Percentiles rank a stretch among this genome's conserved stretches.
These are phyloP conservation scores for Dichomitus squalens DNA, from an alignment of 1,284 basidiomycete species.

Conservation along the genomic window DNA sequence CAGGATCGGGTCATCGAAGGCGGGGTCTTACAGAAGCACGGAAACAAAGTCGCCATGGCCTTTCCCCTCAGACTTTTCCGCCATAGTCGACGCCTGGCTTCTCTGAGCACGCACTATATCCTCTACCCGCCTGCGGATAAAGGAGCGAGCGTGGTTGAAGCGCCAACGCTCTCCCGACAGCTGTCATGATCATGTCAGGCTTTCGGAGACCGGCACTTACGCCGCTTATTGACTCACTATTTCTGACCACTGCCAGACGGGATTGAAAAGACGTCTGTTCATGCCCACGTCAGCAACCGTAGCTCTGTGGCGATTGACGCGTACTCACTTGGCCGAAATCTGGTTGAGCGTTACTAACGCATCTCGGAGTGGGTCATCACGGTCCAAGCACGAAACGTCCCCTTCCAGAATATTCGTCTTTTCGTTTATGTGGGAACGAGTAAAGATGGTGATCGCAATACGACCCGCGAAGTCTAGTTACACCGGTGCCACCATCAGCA, in stretches of 20 bases:
- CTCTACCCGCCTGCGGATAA: slow-evolving; percentile 4
- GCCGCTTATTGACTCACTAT: slow-evolving; percentile 18
- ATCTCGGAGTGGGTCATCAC: slow-evolving; percentile 10
- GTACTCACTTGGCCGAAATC: slow-evolving; percentile 16
- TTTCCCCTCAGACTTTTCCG: slow-evolving; percentile 28
- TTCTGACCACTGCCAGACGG: slow-evolving; percentile 24
- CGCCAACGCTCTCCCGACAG: slow-evolving; percentile 4
- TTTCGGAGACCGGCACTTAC: slow-evolving; percentile 12
- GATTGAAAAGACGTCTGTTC: slow-evolving; percentile 25
- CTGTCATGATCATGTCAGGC: slow-evolving; percentile 12
- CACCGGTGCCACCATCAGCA: too few species aligned
- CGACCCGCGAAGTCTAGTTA: slow-evolving; percentile 22
- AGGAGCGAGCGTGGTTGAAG: slow-evolving; percentile 8
- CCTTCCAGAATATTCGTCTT: slow-evolving; percentile 10
- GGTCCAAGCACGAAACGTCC: slow-evolving; percentile 14
- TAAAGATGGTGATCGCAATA: slow-evolving; percentile 21
- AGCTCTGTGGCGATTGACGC: background rate
- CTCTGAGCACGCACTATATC: slow-evolving; percentile 5
- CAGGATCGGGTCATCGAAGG: slow-evolving; percentile 11
- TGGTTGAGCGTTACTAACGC: slow-evolving; percentile 11
- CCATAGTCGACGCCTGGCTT: slow-evolving; percentile 2
- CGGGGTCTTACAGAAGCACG: slow-evolving; percentile 11
- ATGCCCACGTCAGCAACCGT: background rate
- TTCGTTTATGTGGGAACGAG: slow-evolving; percentile 15
- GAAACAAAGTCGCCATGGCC: slow-evolving; percentile 20